Evolutionary conservation across 2,329 filamentous ascomycete genomes (phyloP).

Genomic region (Thelonectria rubi): DNA sequence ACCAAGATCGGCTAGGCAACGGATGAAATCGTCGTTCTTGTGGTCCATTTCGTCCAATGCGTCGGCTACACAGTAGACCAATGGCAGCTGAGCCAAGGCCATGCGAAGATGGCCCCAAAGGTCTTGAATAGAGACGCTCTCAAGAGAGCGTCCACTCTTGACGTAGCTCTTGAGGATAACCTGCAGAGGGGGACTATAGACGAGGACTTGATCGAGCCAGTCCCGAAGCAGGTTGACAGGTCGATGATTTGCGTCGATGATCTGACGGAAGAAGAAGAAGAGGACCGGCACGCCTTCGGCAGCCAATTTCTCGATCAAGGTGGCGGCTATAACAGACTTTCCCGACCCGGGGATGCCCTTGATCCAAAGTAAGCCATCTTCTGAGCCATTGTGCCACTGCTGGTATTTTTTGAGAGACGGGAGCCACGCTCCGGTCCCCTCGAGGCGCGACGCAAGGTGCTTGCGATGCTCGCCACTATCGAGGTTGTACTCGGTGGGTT

Average conservation of each 20-base stretch:
- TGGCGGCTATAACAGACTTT: constrained; percentile 46
- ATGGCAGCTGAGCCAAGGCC: constrained; percentile 35
- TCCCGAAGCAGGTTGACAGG: constrained; percentile 43
- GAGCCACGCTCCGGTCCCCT: constrained; percentile 31
- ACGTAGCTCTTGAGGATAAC: constrained; percentile 29
- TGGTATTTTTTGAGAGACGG: constrained; percentile 13
- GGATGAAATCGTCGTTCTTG: constrained; percentile 46
- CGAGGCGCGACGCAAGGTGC: constrained; percentile 28
- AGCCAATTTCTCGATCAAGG: constrained; percentile 28
- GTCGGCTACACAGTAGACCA: constrained; percentile 51
- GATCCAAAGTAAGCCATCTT: constrained; percentile 32
- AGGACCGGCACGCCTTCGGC: constrained; percentile 38
- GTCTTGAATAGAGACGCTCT: constrained; percentile 28
- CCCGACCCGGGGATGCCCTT: constrained; percentile 50
- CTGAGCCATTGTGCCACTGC: constrained; percentile 20
- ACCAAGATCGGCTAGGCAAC: constrained; percentile 44
- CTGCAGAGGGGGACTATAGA: constrained; percentile 44
- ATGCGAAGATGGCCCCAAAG: constrained; percentile 42
- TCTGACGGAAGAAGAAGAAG: constrained; percentile 51
- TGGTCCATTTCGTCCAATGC: constrained; percentile 56
- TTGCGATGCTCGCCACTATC: constrained; percentile 34
- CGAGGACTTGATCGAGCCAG: constrained; percentile 46
- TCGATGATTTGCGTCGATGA: constrained; percentile 46
- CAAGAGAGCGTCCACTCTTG: not conserved
- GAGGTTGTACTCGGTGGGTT: constrained; percentile 30